Conservation (phyloP, 208 protist species). For the Crithidia acanthocephali region DNA sequence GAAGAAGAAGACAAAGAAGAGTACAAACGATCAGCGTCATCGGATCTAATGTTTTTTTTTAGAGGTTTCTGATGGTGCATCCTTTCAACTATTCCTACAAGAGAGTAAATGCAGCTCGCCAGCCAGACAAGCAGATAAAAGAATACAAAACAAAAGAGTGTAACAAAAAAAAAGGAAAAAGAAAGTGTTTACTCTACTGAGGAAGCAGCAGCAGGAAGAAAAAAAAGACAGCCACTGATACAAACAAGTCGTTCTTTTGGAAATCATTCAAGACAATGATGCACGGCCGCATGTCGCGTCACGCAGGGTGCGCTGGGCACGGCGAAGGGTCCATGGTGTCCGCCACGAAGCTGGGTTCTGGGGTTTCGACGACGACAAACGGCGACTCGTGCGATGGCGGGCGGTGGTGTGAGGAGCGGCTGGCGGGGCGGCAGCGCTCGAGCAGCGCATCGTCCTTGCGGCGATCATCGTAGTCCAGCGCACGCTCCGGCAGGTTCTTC, state of each 20-base stretch:
- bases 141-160: too few species aligned
- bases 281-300: not conserved
- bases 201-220: too few species aligned
- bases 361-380: slow-evolving; percentile 13
- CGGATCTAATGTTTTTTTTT: too few species aligned
- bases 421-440: not conserved
- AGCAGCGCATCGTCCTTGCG: not conserved
- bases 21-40: too few species aligned
- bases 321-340: slow-evolving; percentile 23
- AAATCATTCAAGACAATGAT: too few species aligned
- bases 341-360: slow-evolving; percentile 7
- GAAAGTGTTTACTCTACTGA: slow-evolving; percentile 1
- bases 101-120: too few species aligned
- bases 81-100: too few species aligned
- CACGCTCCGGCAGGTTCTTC: slow-evolving; percentile 7
- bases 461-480: slow-evolving; percentile 2
- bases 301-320: slow-evolving; percentile 3
- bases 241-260: too few species aligned
- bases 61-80: too few species aligned
- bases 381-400: not conserved
- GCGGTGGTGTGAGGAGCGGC: not conserved
- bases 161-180: not conserved
- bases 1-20: too few species aligned
- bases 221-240: too few species aligned
- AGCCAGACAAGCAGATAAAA: too few species aligned